Evolutionary conservation across 306 rosid genomes (phyloP), one percentile per base, ranked within the genome.

Genomic region (Cucumis cinereus): DNA sequence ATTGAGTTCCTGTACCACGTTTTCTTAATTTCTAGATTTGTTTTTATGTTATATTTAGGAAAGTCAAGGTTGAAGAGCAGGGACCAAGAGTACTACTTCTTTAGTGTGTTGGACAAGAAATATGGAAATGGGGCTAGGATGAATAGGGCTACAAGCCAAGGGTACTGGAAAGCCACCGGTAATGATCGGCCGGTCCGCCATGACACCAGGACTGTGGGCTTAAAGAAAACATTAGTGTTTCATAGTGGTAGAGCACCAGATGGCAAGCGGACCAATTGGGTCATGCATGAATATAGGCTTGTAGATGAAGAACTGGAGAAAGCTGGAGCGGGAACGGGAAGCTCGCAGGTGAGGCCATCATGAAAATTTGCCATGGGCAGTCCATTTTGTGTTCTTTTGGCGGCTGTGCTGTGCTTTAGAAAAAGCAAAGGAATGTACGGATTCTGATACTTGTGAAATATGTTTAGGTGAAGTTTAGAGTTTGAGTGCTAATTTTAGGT

Each of bases 151-250:
- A 95, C 99, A 0, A 77, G 60, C 86, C 80, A 78, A 83, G 99
- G 99, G 40, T 95, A 95, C 84, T 95, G 99, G 99, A 95, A 95
- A 82, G 99, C 99, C 6, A 95, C 99, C 0, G 99, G 99, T 14
- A 95, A 95, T 70, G 99, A 95, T 78, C 84, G 99, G 19, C 88
- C 92, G 0, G 98, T 95, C 24, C 88, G 26, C 84, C 99, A 90
- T 77, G 90, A 82, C 0, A 68, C 86, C 9, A 86, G 84, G 84
- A 81, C 61, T 0, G 98, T 88, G 52, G 99, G 99, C 22, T 78
- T 90, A 87, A 95, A 95, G 90, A 95, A 95, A 77, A 95, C 99
- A 1, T 75, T 95, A 90, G 99, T 95, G 68, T 95, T 95, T 75
- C 99, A 95, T 56, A 92, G 96, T 75, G 99, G 99, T 19, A 81